These are phyloP conservation scores for Starmera dryadoides DNA, from an alignment of 805 yeast genomes.

Conservation along the genomic window DNA sequence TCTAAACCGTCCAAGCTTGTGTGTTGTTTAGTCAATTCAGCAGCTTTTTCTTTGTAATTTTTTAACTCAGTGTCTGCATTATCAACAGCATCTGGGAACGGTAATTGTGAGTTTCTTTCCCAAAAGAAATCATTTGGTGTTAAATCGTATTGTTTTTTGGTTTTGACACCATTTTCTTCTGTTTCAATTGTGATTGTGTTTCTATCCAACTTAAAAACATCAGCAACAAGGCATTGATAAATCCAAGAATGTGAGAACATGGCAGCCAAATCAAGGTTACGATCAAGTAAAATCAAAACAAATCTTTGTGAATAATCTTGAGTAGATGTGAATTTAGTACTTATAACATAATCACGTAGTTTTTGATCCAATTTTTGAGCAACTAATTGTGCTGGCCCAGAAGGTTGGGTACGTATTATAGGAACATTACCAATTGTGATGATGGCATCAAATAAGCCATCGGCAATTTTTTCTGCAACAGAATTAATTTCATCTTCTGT, in stretches of 20 bases:
- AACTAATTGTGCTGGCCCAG: constrained; percentile 93
- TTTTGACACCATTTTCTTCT: constrained; percentile 28
- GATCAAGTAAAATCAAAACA: constrained; percentile 76
- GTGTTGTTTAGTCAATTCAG: constrained; percentile 58
- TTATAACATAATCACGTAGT: constrained; percentile 79
- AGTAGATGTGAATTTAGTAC: constrained; percentile 31
- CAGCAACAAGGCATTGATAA: constrained; percentile 93
- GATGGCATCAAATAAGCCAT: constrained; percentile 73
- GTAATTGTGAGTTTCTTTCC: constrained; percentile 74
- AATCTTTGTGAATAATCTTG: constrained; percentile 44
- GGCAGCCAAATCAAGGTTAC: constrained; percentile 84
- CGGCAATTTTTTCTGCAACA: constrained; percentile 64
- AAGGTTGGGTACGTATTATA: constrained; percentile 81
- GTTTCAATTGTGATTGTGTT: constrained; percentile 67
- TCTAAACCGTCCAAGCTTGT: constrained; percentile 48
- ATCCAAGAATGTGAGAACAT: constrained; percentile 98
- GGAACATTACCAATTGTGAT: constrained; percentile 79
- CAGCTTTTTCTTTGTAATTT: constrained; percentile 80
- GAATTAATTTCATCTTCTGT: constrained; percentile 67
- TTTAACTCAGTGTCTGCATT: constrained; percentile 82
- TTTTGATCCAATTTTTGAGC: constrained; percentile 81
- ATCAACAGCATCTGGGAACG: constrained; percentile 99
- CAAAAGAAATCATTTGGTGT: constrained; percentile 95
- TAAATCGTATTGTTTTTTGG: constrained; percentile 66
- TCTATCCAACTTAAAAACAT: constrained; percentile 74